Evolutionary conservation across 805 yeast species (phyloP), one percentile per base, ranked within the genome.

Genomic region (Wickerhamiella spandovensis): DNA sequence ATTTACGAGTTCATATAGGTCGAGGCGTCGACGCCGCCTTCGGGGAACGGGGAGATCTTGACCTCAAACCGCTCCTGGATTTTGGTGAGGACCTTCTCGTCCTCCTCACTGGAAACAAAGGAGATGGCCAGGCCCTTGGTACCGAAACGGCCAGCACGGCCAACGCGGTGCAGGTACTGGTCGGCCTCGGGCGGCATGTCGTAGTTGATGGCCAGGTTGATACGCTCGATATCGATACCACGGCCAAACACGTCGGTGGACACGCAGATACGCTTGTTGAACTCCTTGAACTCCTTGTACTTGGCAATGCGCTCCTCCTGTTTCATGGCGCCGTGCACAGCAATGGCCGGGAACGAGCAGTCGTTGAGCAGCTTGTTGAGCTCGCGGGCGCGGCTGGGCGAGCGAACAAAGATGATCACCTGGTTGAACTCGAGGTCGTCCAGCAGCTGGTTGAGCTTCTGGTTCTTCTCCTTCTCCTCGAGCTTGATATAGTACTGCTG

Each of bases 61-160:
- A 92, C 97, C 68, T 90, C 97, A 71, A 92, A 92, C 73, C 97
- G 82, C 61, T 86, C 94, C 75, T 92, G 98, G 66, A 92, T 92
- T 72, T 87, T 83, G 63, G 77, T 84, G 68, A 92, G 76, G 43
- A 89, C 84, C 71, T 82, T 86, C 70, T 87, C 88, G 66, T 92
- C 98, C 56, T 81, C 90, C 62, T 80, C 84, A 52, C 81, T 75
- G 43, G 92, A 75, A 50, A 92, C 92, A 58, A 90, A 85, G 42
- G 96, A 86, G 52, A 92, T 77, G 49, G 97, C 95, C 62, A 92
- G 80, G 74, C 98, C 98, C 75, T 90, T 90, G 67, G 98, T 90
- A 75, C 98, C 98, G 64, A 90, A 90, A 78, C 98, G 89, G 73
- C 98, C 98, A 60, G 98, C 98, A 80, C 98, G 88, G 66, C 98